phyloP scores from a whole-genome alignment of 495 filamentous ascomycete species.

The Penicillium canariense region DNA sequence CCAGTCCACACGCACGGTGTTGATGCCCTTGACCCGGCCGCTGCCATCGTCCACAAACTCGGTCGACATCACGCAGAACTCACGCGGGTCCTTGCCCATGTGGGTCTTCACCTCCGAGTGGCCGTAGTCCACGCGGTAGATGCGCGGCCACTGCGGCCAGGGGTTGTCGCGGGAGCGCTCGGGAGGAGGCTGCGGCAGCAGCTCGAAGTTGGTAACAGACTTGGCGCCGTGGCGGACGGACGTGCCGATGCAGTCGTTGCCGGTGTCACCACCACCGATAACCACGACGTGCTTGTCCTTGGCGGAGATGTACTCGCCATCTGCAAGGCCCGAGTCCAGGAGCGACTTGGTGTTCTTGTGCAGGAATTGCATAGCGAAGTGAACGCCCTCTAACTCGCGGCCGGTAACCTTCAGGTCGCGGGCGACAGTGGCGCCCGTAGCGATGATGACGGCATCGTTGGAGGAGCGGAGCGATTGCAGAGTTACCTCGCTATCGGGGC shows the following conservation, averaged over 20 bases:
- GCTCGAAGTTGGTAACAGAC: conserved; percentile 95
- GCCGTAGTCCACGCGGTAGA: conserved; percentile 98
- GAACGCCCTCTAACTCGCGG: conserved; percentile 88
- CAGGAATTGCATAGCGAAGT: conserved; percentile 98
- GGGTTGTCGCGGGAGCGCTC: conserved; percentile 97
- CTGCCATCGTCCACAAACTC: conserved; percentile 93
- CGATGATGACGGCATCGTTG: conserved; percentile 88
- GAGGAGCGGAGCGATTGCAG: conserved; percentile 71
- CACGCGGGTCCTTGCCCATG: conserved; percentile 94
- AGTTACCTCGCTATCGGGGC: conserved; percentile 67
- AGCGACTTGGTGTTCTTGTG: conserved; percentile 98
- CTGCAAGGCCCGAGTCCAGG: conserved; percentile 84
- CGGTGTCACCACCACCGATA: conserved; percentile 97
- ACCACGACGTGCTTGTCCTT: conserved; percentile 97
- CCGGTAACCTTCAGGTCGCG: conserved; percentile 92
- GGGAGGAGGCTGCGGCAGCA: conserved; percentile 90
- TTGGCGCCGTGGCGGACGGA: conserved; percentile 97
- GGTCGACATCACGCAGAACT: conserved; percentile 98
- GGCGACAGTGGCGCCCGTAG: conserved; percentile 96
- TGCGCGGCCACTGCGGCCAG: conserved; percentile 98
- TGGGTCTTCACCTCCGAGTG: conserved; percentile 97
- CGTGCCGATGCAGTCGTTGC: conserved; percentile 99
- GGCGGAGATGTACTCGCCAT: conserved; percentile 90
- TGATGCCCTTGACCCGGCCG: conserved; percentile 93
- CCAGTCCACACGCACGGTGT: conserved; percentile 97